Conservation (phyloP, 306 rosid species). For the Prunus kanzakura region DNA sequence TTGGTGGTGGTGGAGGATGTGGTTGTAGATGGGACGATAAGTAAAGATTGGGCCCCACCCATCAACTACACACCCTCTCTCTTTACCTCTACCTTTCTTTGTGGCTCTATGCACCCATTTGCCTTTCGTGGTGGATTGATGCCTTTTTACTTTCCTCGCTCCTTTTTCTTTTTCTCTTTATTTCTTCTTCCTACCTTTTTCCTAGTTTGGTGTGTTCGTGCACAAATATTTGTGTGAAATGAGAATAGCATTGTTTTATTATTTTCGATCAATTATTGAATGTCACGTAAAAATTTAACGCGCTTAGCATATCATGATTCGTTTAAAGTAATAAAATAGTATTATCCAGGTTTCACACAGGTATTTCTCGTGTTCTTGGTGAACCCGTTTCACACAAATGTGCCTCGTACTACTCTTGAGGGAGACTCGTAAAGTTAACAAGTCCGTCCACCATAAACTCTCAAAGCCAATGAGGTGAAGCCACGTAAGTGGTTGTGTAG, state of each 20-base stretch:
- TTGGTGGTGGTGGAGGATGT: constrained; percentile 33
- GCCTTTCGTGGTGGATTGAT: constrained; percentile 35
- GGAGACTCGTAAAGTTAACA: not conserved
- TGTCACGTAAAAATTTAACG: too few species aligned
- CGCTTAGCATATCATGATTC: too few species aligned
- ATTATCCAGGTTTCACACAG: rapidly evolving
- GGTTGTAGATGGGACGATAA: constrained; percentile 37
- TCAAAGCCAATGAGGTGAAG: not conserved
- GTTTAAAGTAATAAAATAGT: rapidly evolving
- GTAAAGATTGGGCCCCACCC: constrained; percentile 46
- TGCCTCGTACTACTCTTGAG: too few species aligned
- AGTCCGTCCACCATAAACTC: not conserved
- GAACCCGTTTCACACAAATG: too few species aligned
- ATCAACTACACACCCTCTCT: constrained; percentile 20
- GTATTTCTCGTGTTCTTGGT: too few species aligned
- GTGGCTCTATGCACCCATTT: constrained; percentile 41
- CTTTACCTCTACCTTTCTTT: constrained; percentile 39
- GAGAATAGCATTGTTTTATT: rapidly evolving
- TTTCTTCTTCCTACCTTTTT: not conserved
- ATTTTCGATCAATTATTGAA: rapidly evolving
- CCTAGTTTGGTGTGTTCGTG: not conserved
- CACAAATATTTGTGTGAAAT: too few species aligned
- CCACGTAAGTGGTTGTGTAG: not conserved
- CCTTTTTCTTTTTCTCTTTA: not conserved
- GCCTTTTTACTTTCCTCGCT: constrained; percentile 3